Evolutionary conservation across 805 yeast species (phyloP).

Genomic region (Candida hungchunana): DNA sequence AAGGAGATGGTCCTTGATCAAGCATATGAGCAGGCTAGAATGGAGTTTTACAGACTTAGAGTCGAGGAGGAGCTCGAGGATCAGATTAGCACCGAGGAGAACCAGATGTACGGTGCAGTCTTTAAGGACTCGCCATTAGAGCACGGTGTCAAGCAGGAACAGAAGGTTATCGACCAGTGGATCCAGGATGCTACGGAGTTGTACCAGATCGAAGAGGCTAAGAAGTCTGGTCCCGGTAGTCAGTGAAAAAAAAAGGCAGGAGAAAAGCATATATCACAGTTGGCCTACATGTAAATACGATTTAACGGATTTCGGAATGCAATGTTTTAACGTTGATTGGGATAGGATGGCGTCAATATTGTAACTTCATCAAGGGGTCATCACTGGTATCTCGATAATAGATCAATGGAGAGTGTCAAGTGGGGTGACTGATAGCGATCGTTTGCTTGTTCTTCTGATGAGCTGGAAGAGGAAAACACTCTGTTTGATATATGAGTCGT

Average conservation of each 20-base stretch:
- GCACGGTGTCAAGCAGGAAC: slow-evolving; percentile 68
- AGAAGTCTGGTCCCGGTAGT: slow-evolving; percentile 14
- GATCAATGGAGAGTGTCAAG: background rate
- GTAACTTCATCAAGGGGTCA: no score
- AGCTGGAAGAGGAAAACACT: slow-evolving; percentile 40
- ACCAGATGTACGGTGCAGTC: slow-evolving; percentile 78
- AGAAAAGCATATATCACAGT: slow-evolving; percentile 2
- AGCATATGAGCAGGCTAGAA: slow-evolving; percentile 83
- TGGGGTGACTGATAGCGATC: no score
- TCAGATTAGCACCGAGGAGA: slow-evolving; percentile 75
- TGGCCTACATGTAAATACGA: no score
- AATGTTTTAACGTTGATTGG: no score
- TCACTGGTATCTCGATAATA: no score
- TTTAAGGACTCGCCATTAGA: slow-evolving; percentile 60
- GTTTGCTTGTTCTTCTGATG: slow-evolving; percentile 29
- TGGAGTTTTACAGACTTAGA: slow-evolving; percentile 82
- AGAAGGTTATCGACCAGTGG: slow-evolving; percentile 69
- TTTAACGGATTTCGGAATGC: no score
- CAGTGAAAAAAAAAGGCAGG: slow-evolving; percentile 1
- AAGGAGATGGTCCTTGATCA: slow-evolving; percentile 35
- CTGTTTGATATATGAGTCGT: slow-evolving; percentile 33
- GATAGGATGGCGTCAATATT: no score
- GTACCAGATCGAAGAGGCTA: slow-evolving; percentile 34
- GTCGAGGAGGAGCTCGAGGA: slow-evolving; percentile 77
- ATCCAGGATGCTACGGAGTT: slow-evolving; percentile 60